Evolutionary conservation across 2,329 filamentous ascomycete genomes (phyloP), one percentile per base, ranked within the genome.

Genomic region (Botrytis squamosa): DNA sequence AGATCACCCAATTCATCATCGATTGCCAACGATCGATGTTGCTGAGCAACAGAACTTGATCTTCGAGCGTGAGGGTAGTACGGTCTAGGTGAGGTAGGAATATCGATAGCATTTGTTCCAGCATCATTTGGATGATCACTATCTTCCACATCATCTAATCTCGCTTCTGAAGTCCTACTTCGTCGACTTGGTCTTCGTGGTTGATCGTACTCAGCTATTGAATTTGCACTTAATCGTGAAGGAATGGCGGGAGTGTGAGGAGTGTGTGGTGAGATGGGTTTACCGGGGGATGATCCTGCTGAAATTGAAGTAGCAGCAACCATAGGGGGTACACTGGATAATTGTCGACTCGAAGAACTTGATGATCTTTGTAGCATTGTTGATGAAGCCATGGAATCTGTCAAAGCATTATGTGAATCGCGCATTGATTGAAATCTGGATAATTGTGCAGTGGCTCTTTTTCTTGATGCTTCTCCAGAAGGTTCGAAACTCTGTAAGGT

Each of bases 181-280:
- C 76, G 76, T 52, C 75, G 73, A 71, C 75, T 77, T 14, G 73
- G 73, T 73, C 77, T 74, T 25, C 77, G 77, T 70, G 79, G 80
- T 68, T 82, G 81, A 46, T 81, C 78, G 79, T 94, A 92, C 76
- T 93, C 92, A 62, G 90, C 90, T 75, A 96, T 93, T 70, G 93
- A 96, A 80, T 97, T 95, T 76, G 96, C 94, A 80, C 94, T 97
- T 36, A 99, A 85, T n/a, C 96, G 89, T 12, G 95, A 98, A 33
- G 95, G 95, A 42, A 98, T 94, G 18, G 95, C 94, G 6, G 96
- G 96, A 0, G 94, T 97, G 80, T 98, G 95, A 1, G 95, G 94
- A 0, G 93, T 97, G 80, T 95, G 94, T 16, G 93, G 94, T 4
- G 94, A 97, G 29, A 97, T 88, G 0, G 94, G 93, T 79, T 97